Conservation (phyloP, 2,329 filamentous ascomycete genomes). For the Didymella arachidicola region DNA sequence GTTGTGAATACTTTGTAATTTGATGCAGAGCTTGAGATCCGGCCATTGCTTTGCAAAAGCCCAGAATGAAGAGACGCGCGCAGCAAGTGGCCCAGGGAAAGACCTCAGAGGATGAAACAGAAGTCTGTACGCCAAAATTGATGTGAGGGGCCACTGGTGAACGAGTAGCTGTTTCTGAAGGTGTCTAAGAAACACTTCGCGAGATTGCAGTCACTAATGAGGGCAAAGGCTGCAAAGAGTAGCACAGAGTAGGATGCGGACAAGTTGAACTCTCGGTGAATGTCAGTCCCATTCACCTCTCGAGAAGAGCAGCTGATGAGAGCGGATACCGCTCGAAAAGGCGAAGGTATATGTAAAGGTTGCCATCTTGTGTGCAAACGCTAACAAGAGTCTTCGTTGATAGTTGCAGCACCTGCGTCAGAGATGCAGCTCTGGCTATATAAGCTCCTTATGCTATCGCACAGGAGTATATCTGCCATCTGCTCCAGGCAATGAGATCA, state of each 20-base stretch:
- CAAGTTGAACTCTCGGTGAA: not conserved
- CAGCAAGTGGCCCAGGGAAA: slow-evolving; percentile 24
- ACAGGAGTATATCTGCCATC: not conserved
- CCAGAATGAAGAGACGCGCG: slow-evolving; percentile 30
- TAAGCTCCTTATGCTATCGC: not conserved
- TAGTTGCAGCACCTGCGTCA: not conserved
- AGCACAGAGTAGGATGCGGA: not conserved
- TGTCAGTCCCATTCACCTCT: slow-evolving; percentile 11
- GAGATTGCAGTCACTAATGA: not conserved
- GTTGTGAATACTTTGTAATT: slow-evolving; percentile 23
- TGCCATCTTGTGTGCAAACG: not conserved
- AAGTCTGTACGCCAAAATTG: slow-evolving; percentile 22
- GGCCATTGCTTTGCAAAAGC: slow-evolving; percentile 20
- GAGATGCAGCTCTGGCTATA: not conserved
- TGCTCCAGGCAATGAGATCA: not conserved
- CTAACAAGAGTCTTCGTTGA: not conserved
- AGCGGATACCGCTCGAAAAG: not conserved
- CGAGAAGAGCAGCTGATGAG: slow-evolving; percentile 1
- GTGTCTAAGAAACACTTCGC: not conserved
- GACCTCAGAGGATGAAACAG: slow-evolving; percentile 18
- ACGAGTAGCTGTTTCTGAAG: not conserved
- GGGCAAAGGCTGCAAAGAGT: not conserved
- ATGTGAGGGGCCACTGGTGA: slow-evolving; percentile 5
- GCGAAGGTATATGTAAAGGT: not conserved
- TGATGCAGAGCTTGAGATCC: slow-evolving; percentile 23